Evolutionary conservation across 345 rosid species (phyloP).

Genomic region (Euphorbia tirucalli): DNA sequence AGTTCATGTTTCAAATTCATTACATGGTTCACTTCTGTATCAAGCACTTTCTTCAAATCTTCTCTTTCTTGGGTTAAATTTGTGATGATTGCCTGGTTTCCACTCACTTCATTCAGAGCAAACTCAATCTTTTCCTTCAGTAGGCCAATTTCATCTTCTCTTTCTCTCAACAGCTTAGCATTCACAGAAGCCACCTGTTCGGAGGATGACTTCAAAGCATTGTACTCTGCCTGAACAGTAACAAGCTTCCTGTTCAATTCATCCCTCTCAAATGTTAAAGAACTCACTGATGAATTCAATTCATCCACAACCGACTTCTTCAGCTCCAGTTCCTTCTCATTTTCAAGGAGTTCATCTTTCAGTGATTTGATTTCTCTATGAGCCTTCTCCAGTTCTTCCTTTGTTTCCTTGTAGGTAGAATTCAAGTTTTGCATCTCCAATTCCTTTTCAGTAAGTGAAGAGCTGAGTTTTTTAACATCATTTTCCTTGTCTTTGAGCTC

Average conservation of each 20-base stretch:
- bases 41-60: conserved; percentile 49
- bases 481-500: conserved; percentile 71
- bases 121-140: conserved; percentile 51
- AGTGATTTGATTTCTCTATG: conserved; percentile 42
- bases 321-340: conserved; percentile 45
- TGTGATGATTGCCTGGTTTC: conserved; percentile 38
- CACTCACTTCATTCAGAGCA: conserved; percentile 36
- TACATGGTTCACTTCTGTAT: conserved; percentile 40
- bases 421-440: conserved; percentile 49
- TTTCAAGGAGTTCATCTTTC: conserved; percentile 42
- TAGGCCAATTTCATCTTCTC: conserved; percentile 46
- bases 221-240: conserved; percentile 43
- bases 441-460: conserved; percentile 54
- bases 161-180: conserved; percentile 48
- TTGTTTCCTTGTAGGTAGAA: conserved; percentile 40
- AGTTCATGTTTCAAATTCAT: conserved; percentile 59
- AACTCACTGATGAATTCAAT: conserved; percentile 45
- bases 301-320: conserved; percentile 52
- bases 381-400: conserved; percentile 53
- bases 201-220: conserved; percentile 55
- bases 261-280: conserved; percentile 52
- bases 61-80: conserved; percentile 57
- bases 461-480: conserved; percentile 40
- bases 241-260: conserved; percentile 43
- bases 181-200: conserved; percentile 50